Evolutionary conservation across 2,329 filamentous ascomycete genomes (phyloP), one percentile per base, ranked within the genome.

Genomic region (Colletotrichum tropicale): DNA sequence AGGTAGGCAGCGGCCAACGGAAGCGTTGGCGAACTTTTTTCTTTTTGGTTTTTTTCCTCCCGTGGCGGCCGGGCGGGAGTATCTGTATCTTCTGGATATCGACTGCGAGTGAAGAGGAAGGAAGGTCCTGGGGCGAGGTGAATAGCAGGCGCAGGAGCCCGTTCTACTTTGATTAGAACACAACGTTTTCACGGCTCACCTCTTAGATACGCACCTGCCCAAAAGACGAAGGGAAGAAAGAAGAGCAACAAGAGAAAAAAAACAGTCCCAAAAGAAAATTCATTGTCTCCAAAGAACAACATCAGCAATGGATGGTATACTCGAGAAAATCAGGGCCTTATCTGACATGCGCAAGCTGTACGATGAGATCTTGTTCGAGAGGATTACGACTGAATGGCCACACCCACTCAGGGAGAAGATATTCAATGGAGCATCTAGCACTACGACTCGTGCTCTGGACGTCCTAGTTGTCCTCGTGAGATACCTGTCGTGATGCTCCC

Each of bases 321-420:
- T 56, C 10, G 43, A 56, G 18, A 43, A 30, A 4, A 12, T 26
- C 28, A 12, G 3, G 62, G 30, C 26, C 16, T 28, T 58, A 8
- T 4, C 55, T 26, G 52, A 58, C 8, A 3, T 58, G 21, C 55
- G 55, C 13, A 18, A 24, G 26, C 12, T 26, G 55, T 2, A 24
- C 4, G 4, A 3, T 5, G 3, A 3, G 5, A 8, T 1, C 16
- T 2, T 9, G 55, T 3, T 26, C 1, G 13, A 58, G 55, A 24
- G 26, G 13, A 4, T 58, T 1, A n/a, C 15, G 16, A 28, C 21
- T 1, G 26, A 58, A 58, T 10, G 55, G 55, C 55, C 55, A 43
- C 38, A 18, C 5, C 0, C 10, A 21, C 21, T 7, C 12, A 26
- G 5, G 24, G 15, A 56, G 12, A 56, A 24, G 24, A 56, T 56